Evolutionary conservation across 208 protist species (phyloP).

Genomic region (Crithidia expoeki): DNA sequence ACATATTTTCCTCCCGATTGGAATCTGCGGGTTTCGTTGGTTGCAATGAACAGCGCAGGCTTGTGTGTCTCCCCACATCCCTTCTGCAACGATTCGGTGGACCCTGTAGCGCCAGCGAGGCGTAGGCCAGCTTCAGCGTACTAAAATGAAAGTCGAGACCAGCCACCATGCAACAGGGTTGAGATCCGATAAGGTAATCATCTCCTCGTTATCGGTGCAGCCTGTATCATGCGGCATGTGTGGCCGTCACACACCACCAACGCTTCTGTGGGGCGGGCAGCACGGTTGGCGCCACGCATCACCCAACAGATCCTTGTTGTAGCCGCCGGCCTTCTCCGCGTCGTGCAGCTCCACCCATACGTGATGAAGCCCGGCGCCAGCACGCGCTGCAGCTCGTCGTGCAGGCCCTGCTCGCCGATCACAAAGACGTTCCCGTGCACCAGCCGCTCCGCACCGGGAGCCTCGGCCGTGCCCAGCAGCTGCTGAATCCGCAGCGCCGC

Average conservation of each 20-base stretch:
- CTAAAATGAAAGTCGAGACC: conserved; percentile 76
- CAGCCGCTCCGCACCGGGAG: conserved; percentile 19
- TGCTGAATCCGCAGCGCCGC: conserved; percentile 52
- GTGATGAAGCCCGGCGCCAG: conserved; percentile 72
- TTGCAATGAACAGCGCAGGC: conserved; percentile 58
- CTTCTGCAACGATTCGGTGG: conserved; percentile 1
- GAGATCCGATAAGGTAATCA: conserved; percentile 64
- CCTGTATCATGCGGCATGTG: conserved; percentile 31
- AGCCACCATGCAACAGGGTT: conserved; percentile 57
- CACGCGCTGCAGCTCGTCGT: conserved; percentile 62
- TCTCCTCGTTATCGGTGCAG: conserved; percentile 18
- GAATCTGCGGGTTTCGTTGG: conserved; percentile 68
- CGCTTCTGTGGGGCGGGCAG: conserved; percentile 51
- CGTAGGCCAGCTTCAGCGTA: conserved; percentile 61
- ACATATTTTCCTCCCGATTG: too few relatives aligned
- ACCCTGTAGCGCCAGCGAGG: conserved; percentile 47
- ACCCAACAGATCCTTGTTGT: conserved; percentile 30
- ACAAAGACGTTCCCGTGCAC: conserved; percentile 79
- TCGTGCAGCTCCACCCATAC: conserved; percentile 76
- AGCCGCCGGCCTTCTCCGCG: conserved; percentile 45
- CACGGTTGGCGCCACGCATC: conserved; percentile 37
- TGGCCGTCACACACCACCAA: conserved; percentile 42
- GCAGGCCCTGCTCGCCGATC: conserved; percentile 69
- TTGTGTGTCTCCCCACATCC: not conserved
- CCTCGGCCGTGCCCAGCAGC: conserved; percentile 23